Conservation (phyloP, 371 early-diverging fungal species). For the Blakeslea trispora region DNA sequence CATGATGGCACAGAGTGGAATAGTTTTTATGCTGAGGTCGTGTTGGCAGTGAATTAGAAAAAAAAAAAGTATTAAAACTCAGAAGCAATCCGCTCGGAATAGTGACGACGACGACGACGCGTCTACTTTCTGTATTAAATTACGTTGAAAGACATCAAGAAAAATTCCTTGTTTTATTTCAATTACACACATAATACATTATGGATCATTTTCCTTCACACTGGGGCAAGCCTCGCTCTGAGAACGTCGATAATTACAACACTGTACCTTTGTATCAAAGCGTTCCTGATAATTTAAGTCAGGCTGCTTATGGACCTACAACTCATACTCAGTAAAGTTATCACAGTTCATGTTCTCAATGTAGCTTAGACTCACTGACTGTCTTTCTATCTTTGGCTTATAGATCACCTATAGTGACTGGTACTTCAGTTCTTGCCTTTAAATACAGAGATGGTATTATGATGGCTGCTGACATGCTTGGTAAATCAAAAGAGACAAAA, state of each 20-base stretch:
- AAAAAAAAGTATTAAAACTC: too few species aligned
- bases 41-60: too few species aligned
- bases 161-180: too few species aligned
- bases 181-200: slow-evolving; percentile 1
- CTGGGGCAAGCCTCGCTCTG: slow-evolving; percentile 81
- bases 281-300: slow-evolving; percentile 40
- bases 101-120: too few species aligned
- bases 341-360: not conserved
- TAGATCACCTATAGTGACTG: slow-evolving; percentile 92
- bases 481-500: too few species aligned
- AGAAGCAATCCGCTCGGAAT: too few species aligned
- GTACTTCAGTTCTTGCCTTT: slow-evolving; percentile 95
- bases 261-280: slow-evolving; percentile 59
- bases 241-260: slow-evolving; percentile 60
- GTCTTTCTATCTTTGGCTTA: not conserved
- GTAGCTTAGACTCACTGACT: not conserved
- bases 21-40: too few species aligned
- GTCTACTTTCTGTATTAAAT: too few species aligned
- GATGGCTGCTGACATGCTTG: slow-evolving; percentile 95
- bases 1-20: too few species aligned
- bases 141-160: too few species aligned
- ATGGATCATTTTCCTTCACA: slow-evolving; percentile 83
- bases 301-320: slow-evolving; percentile 55
- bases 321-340: slow-evolving; percentile 67
- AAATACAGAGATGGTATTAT: slow-evolving; percentile 98